A percentile compares a stretch with the other conserved stretches of the same genome.
Evolutionary conservation across 2,329 filamentous ascomycete genomes (phyloP).

Genomic region (Pyrenochaeta sp.): DNA sequence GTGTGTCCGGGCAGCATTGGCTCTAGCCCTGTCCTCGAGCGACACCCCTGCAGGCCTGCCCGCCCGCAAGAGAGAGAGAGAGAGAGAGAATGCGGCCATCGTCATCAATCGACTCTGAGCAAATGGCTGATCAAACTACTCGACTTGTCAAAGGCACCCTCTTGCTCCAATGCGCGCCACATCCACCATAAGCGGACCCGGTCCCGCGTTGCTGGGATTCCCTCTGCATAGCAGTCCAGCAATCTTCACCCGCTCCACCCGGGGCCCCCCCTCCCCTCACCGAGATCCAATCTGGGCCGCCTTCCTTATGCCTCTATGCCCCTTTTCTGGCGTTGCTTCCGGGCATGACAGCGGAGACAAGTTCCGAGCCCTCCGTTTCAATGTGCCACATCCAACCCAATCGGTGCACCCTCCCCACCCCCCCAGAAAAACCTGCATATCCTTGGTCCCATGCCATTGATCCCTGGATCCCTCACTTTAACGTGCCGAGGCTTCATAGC

Average conservation of each 20-base stretch:
- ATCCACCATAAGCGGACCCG: background rate
- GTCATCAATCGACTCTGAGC: too few relatives aligned
- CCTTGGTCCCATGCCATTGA: too few relatives aligned
- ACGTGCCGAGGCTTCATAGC: too few relatives aligned
- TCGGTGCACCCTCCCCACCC: background rate
- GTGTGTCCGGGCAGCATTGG: background rate
- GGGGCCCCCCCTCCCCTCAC: background rate
- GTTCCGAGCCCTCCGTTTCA: too few relatives aligned
- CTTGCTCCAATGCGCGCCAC: background rate
- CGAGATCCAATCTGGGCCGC: background rate
- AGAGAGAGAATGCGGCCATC: background rate
- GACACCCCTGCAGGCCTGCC: background rate
- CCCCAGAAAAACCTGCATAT: too few relatives aligned
- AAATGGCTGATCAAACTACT: too few relatives aligned
- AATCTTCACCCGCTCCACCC: background rate
- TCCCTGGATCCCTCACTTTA: too few relatives aligned
- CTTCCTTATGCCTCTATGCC: constrained; percentile 5
- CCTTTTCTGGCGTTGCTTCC: background rate
- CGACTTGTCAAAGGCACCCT: too few relatives aligned
- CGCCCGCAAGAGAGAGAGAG: background rate
- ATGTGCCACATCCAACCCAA: too few relatives aligned
- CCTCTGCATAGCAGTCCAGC: background rate
- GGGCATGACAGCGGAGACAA: background rate
- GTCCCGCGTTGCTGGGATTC: background rate
- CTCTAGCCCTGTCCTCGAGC: background rate